phyloP scores from a whole-genome alignment of 768 basidiomycete species.

The Pulveroboletus sp. region DNA sequence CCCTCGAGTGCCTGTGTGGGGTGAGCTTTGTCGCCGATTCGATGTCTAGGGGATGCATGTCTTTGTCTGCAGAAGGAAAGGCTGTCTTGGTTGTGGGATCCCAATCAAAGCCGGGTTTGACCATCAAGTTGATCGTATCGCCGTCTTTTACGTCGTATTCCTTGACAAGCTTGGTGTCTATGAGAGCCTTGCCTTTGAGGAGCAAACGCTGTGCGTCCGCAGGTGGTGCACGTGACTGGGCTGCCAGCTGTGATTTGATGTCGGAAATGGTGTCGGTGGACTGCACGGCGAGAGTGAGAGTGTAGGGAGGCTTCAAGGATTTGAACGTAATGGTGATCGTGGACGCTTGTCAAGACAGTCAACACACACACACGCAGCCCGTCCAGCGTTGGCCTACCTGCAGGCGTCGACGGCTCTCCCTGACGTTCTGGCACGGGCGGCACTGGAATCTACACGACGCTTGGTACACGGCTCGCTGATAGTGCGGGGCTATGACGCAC shows the following conservation, averaged over 20 bases:
- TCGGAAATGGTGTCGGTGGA: constrained; percentile 80
- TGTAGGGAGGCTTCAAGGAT: constrained; percentile 82
- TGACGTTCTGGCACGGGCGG: constrained; percentile 60
- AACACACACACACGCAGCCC: constrained; percentile 3
- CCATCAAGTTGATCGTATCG: constrained; percentile 80
- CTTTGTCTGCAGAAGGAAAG: constrained; percentile 22
- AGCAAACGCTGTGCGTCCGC: constrained; percentile 82
- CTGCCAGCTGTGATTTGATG: constrained; percentile 75
- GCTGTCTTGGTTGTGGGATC: constrained; percentile 46
- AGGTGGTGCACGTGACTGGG: constrained; percentile 67
- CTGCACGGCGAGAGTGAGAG: constrained; percentile 69
- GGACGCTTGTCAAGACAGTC: constrained; percentile 14
- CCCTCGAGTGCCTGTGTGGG: constrained; percentile 53
- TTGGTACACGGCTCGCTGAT: constrained; percentile 2
- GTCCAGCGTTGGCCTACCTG: constrained; percentile 26
- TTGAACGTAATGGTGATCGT: constrained; percentile 77
- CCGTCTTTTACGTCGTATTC: constrained; percentile 86
- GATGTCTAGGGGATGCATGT: constrained; percentile 17
- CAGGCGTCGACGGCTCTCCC: constrained; percentile 27
- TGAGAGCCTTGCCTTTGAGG: constrained; percentile 91
- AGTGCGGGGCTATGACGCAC: constrained; percentile 37
- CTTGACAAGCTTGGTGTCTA: constrained; percentile 83
- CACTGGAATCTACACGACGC: constrained; percentile 48
- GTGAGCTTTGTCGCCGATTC: constrained; percentile 26
- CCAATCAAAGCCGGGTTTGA: constrained; percentile 76